A percentile compares a stretch with the other conserved stretches of the same genome.
phyloP scores from a whole-genome alignment of 768 basidiomycete species.

The Gymnopilus junonius region DNA sequence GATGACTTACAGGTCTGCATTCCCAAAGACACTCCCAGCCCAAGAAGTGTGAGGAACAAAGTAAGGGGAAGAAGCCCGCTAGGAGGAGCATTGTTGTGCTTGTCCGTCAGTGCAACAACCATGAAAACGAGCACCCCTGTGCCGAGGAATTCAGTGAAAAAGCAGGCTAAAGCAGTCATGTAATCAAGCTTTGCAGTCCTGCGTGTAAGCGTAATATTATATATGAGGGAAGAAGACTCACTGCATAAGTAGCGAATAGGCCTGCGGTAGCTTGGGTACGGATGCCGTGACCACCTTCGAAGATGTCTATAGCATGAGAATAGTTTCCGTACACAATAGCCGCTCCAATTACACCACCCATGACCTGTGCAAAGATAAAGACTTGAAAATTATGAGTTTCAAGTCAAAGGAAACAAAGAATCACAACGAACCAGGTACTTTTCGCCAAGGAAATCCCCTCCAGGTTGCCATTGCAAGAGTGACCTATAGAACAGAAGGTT shows the following conservation, averaged over 20 bases:
- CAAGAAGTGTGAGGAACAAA: conserved; percentile 61
- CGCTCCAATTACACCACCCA: conserved; percentile 66
- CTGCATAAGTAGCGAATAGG: conserved; percentile 65
- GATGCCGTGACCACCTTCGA: conserved; percentile 56
- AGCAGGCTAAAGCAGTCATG: conserved; percentile 38
- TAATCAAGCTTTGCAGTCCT: conserved; percentile 1
- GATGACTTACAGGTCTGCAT: conserved; percentile 55
- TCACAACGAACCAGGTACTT: conserved; percentile 57
- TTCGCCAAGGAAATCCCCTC: conserved; percentile 78
- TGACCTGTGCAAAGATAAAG: conserved; percentile 52
- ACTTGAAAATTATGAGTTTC: conserved; percentile 9
- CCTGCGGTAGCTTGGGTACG: conserved; percentile 60
- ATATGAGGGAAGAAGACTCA: conserved; percentile 30
- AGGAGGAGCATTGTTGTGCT: conserved; percentile 44
- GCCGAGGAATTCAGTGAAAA: conserved; percentile 58
- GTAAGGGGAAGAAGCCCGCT: conserved; percentile 56
- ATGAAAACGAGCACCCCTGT: conserved; percentile 57
- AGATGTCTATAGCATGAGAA: conserved; percentile 64
- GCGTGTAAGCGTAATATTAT: background rate
- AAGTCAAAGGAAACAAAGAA: background rate
- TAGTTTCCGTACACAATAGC: conserved; percentile 67
- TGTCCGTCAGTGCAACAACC: conserved; percentile 61
- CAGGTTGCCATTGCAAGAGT: conserved; percentile 73
- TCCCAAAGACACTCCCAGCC: conserved; percentile 59
- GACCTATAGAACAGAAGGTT: conserved; percentile 40